Evolutionary conservation across 257 asterid genomes (phyloP), one percentile per base, ranked within the genome.

Genomic region (Solanum sejunctum): DNA sequence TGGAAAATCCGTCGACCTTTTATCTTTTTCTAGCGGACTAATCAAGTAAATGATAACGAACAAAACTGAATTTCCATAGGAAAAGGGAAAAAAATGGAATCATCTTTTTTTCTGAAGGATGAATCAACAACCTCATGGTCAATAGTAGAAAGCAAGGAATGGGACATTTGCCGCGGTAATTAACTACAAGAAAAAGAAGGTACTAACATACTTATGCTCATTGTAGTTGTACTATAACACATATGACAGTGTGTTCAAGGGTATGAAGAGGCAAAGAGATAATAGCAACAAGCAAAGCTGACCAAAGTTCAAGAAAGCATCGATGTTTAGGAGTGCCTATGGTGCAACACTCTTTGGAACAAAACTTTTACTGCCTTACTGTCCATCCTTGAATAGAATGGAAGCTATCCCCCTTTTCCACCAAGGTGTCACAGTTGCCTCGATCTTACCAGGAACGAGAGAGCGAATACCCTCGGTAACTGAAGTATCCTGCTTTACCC

Each of bases 371-470:
- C 85, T 86, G 85, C 71, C 71, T 90, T 86, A 73, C 84, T 66
- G 36, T 67, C 90, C 81, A 0, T 84, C 91, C 83, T 87, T 89
- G 90, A 93, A 88, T 43, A 93, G 84, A 85, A 89, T 91, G 83
- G 98, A 92, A 67, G 88, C 88, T 41, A 90, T 80, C 16, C 97
- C 98, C 86, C 90, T 91, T 87, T 81, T 94, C 99, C 98, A 96
- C 98, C 98, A 94, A 3, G 97, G 96, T 52, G 98, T 94, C 85
- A 92, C 92, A 7, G 91, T 56, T 36, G 88, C 32, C 83, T 86
- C 92, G 3, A 86, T 89, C 85, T 92, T 93, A 86, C 81, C 88
- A 83, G 92, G 84, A 90, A 94, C 90, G 56, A 94, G 94, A 58
- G 89, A 15, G 66, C 55, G 78, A 78, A 84, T 81, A 85, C 82